Conservation (phyloP, 441 rosid species). For the Pelargonium myrrhifolium region DNA sequence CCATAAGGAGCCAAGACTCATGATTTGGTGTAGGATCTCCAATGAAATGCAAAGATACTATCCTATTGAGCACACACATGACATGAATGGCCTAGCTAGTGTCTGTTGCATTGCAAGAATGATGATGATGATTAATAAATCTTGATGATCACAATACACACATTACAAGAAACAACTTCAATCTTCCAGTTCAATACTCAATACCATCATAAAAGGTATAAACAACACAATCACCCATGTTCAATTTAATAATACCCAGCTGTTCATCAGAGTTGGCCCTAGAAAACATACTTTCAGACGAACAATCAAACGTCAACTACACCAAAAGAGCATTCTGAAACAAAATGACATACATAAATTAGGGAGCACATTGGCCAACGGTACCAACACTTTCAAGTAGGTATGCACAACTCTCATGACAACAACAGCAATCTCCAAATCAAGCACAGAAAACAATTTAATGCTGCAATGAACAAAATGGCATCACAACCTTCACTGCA, state of each 20-base stretch:
- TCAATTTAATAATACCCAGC: not conserved
- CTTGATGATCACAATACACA: too few species aligned
- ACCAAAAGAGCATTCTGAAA: constrained; percentile 32
- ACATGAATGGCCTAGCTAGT: too few species aligned
- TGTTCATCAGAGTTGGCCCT: constrained; percentile 7
- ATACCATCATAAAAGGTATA: not conserved
- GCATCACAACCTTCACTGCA: constrained; percentile 31
- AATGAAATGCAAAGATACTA: too few species aligned
- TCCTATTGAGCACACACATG: too few species aligned
- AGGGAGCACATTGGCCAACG: constrained; percentile 18
- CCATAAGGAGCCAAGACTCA: too few species aligned
- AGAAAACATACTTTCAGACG: constrained; percentile 8
- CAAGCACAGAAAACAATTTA: constrained; percentile 32
- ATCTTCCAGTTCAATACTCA: not conserved
- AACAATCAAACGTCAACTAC: constrained; percentile 24
- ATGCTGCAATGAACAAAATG: constrained; percentile 33
- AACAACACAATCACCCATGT: not conserved
- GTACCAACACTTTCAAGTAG: constrained; percentile 31
- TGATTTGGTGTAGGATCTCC: too few species aligned
- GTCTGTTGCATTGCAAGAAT: too few species aligned
- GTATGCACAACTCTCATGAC: constrained; percentile 30
- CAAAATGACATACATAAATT: constrained; percentile 24
- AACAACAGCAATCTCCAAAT: constrained; percentile 31
- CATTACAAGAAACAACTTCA: too few species aligned
- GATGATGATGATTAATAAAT: too few species aligned